Base-by-base conservation (phyloP, 495 filamentous ascomycete species). In the Aspergillus biplanus region DNA sequence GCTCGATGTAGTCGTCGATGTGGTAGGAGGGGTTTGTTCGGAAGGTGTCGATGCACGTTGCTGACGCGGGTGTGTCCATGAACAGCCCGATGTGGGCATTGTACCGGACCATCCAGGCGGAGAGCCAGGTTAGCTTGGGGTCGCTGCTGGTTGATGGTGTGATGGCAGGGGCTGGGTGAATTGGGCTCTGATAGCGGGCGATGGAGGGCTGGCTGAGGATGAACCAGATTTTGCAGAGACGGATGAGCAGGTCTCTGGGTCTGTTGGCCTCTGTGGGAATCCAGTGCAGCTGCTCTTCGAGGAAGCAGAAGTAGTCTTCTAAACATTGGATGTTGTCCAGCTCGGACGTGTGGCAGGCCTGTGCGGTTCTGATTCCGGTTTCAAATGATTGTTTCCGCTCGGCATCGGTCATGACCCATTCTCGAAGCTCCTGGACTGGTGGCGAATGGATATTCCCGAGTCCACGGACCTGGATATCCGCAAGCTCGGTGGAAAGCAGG, bases 181-280 rank as follows among this genome's bases (percentile, higher is more conserved):
- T 52, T 11, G 62, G 31, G 32, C 47, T 60, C 13, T 65, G 62
- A 7, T 52, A 57, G 7, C 11, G 9, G 32, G 52, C n/a, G 7
- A 65, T 33, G 18, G 56, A 53, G 3, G 62, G 56, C 34, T 65
- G 62, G 56, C 60, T 47, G 50, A 65, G 48, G 5, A 65, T 31
- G 18, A 53, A 60, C 56, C 57, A 60, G 18, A 65, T 55, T 13
- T 52, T 52, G 21, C n/a, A 13, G 8, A 50, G 5, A 9, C 39
- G 53, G 16, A 33, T 33, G 8, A 63, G 61, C 11, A 58, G 33
- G 7, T 63, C 61, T 33, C 53, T 58, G 3, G 47, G 34, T 32
- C 33, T 15, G 1, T 37, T 27, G 1, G 44, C 34, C 12, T 56
- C 61, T 0, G 33, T 52, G 4, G 61, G 61, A 4, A 63, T 39